A percentile compares a stretch with the other conserved stretches of the same genome.
Evolutionary conservation across 2,329 filamentous ascomycete genomes (phyloP).

Genomic region (Paraphaeosphaeria sporulosa): DNA sequence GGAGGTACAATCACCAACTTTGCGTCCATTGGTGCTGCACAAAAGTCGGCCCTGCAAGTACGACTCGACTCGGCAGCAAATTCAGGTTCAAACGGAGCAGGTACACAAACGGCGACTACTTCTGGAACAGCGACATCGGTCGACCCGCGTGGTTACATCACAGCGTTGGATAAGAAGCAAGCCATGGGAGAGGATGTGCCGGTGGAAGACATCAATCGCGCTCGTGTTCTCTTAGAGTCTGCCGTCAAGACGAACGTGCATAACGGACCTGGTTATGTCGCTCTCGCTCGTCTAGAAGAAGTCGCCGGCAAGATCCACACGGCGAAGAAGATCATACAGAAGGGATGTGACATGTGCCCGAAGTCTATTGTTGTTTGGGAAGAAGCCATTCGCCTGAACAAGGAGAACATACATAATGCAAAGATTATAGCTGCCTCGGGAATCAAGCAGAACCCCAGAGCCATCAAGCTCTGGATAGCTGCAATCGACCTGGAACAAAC

Average conservation of each 20-base stretch:
- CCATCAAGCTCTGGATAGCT: constrained; percentile 90
- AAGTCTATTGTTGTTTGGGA: constrained; percentile 96
- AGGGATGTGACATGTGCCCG: constrained; percentile 88
- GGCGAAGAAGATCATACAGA: constrained; percentile 84
- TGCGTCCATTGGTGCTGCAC: constrained; percentile 92
- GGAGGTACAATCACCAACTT: constrained; percentile 98
- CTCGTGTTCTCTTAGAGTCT: constrained; percentile 89
- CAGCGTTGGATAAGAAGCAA: constrained; percentile 84
- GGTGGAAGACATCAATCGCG: constrained; percentile 94
- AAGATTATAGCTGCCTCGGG: constrained; percentile 95
- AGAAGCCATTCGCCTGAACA: constrained; percentile 89
- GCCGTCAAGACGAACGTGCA: constrained; percentile 97
- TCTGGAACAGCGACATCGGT: constrained; percentile 87
- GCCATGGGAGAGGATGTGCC: constrained; percentile 76
- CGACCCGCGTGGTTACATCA: constrained; percentile 95
- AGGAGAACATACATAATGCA: constrained; percentile 79
- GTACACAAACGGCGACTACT: constrained; percentile 67
- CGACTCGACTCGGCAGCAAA: constrained; percentile 84
- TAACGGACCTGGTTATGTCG: constrained; percentile 95
- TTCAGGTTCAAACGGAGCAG: constrained; percentile 62
- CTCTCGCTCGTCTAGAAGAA: constrained; percentile 90
- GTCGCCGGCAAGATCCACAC: constrained; percentile 90
- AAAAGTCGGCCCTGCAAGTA: constrained; percentile 96
- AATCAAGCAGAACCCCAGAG: constrained; percentile 88
- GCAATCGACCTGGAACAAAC: constrained; percentile 93